Percentiles rank a stretch among this genome's conserved stretches.
Conservation (phyloP, 1,139 yeast genomes). For the Saccharomyces pastorianus region DNA sequence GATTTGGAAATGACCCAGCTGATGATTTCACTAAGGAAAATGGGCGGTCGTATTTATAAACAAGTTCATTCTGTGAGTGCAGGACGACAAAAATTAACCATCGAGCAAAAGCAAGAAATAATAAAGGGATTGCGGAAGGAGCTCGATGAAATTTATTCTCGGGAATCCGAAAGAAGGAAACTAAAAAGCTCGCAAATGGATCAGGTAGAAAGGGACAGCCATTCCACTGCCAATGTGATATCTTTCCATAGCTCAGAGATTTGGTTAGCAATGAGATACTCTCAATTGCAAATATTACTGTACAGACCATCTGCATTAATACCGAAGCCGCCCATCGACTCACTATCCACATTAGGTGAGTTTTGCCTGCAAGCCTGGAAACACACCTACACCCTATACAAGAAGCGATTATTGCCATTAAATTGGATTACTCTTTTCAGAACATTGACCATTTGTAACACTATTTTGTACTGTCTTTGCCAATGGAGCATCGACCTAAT, state of each 20-base stretch:
- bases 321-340: slow-evolving; percentile 39
- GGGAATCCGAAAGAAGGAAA: slow-evolving; percentile 17
- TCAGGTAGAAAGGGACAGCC: slow-evolving; percentile 2
- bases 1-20: slow-evolving; percentile 37
- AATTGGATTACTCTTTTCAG: slow-evolving; percentile 44
- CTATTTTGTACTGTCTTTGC: slow-evolving; percentile 40
- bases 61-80: slow-evolving; percentile 38
- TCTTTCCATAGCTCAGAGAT: slow-evolving; percentile 38
- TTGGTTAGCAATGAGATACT: slow-evolving; percentile 42
- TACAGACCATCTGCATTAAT: slow-evolving; percentile 43
- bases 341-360: slow-evolving; percentile 35
- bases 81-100: slow-evolving; percentile 23
- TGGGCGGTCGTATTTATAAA: slow-evolving; percentile 39
- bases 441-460: slow-evolving; percentile 39
- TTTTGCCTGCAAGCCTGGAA: slow-evolving; percentile 37
- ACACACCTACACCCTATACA: slow-evolving; percentile 38
- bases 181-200: slow-evolving; percentile 15
- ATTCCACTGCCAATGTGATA: slow-evolving; percentile 14
- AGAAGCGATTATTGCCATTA: slow-evolving; percentile 37
- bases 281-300: slow-evolving; percentile 37
- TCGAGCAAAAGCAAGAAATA: slow-evolving; percentile 29
- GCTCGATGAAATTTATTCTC: slow-evolving; percentile 37
- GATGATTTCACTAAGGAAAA: slow-evolving; percentile 36
- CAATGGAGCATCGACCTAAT: slow-evolving; percentile 40
- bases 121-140: slow-evolving; percentile 34